phyloP scores from a whole-genome alignment of 768 basidiomycete genomes.

The Boletus bicolor region DNA sequence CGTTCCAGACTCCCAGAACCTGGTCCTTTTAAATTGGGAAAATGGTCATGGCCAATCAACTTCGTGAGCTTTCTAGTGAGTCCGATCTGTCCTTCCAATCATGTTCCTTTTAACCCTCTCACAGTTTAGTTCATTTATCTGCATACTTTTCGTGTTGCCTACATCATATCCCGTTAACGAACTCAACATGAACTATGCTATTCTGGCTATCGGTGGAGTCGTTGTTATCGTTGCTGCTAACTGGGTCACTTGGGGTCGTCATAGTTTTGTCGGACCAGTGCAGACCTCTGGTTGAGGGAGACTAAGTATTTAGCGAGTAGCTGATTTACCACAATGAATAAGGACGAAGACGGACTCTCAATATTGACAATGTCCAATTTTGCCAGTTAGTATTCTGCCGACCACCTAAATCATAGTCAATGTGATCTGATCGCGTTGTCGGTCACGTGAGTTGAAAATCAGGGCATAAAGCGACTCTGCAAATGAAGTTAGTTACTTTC shows the following conservation, averaged over 20 bases:
- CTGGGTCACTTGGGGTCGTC: conserved; percentile 48
- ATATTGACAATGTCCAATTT: not conserved
- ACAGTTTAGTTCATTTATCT: conserved; percentile 53
- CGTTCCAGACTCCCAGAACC: conserved; percentile 40
- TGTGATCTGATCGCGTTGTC: not conserved
- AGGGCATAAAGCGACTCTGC: no score
- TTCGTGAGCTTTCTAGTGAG: conserved; percentile 44
- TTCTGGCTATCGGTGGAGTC: conserved; percentile 50
- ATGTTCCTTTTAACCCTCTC: not conserved
- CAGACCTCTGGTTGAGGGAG: conserved; percentile 29
- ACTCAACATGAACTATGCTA: conserved; percentile 56
- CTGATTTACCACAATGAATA: not conserved
- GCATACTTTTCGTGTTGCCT: conserved; percentile 53
- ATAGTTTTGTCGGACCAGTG: conserved; percentile 44
- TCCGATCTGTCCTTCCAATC: not conserved
- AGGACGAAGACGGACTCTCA: not conserved
- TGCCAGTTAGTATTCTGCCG: not conserved
- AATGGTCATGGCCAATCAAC: conserved; percentile 52
- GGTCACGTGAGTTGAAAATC: conserved; percentile 14
- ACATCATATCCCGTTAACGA: conserved; percentile 49
- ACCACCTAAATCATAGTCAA: no score
- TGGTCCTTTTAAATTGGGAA: conserved; percentile 51
- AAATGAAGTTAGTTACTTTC: no score
- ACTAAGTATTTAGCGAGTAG: not conserved
- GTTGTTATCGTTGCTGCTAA: conserved; percentile 42